Evolutionary conservation across 2,329 filamentous ascomycete species (phyloP).

Genomic region (Talaromyces sp.): DNA sequence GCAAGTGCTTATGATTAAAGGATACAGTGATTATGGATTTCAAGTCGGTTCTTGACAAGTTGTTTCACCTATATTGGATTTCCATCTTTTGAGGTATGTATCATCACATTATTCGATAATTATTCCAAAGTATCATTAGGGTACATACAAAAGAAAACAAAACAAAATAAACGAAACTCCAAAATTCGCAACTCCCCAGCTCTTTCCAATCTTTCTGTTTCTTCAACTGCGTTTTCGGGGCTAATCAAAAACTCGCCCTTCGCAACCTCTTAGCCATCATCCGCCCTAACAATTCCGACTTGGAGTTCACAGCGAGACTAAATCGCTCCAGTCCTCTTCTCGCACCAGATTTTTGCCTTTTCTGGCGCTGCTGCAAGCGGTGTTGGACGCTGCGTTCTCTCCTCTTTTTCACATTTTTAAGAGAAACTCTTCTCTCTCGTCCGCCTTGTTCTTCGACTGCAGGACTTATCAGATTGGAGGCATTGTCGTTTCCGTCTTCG

Average conservation of each 20-base stretch:
- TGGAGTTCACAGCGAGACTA: background rate
- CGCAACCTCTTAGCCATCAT: constrained; percentile 8
- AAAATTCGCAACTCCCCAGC: background rate
- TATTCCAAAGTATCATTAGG: background rate
- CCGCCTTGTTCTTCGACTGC: background rate
- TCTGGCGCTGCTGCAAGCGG: background rate
- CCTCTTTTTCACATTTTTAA: background rate
- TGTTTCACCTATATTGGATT: too few relatives aligned
- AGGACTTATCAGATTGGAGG: too few relatives aligned
- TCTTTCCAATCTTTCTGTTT: background rate
- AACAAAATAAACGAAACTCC: background rate
- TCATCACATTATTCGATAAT: background rate
- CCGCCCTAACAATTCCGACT: background rate
- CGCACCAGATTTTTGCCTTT: background rate
- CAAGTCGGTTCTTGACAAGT: background rate
- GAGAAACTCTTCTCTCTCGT: constrained; percentile 3
- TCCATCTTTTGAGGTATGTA: background rate
- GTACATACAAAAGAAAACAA: background rate
- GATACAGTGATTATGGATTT: background rate
- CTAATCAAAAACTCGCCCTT: constrained; percentile 14
- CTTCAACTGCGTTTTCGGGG: background rate
- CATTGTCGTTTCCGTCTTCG: background rate
- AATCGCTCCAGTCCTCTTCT: background rate
- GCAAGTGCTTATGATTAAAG: background rate
- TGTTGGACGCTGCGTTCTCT: background rate